A percentile compares a stretch with the other conserved stretches of the same genome.
Conservation (phyloP, 2,329 filamentous ascomycete genomes). For the Diaporthe citri region DNA sequence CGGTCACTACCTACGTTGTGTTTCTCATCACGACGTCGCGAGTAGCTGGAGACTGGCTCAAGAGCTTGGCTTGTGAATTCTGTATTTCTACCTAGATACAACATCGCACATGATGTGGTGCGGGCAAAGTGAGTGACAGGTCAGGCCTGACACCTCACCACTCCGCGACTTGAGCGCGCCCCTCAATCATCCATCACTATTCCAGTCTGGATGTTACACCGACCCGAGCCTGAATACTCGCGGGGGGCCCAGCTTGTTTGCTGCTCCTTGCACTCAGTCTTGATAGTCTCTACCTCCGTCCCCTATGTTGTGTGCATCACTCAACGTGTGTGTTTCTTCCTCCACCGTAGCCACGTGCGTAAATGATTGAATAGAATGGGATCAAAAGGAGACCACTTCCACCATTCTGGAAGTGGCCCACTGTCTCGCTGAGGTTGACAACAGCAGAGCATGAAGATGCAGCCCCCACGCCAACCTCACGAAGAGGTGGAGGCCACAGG, state of each 20-base stretch:
- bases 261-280: conserved; percentile 11
- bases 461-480: conserved; percentile 10
- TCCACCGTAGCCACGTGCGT: conserved; percentile 26
- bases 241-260: background rate
- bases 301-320: conserved; percentile 3
- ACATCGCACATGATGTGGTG: conserved; percentile 24
- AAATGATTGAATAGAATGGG: conserved; percentile 38
- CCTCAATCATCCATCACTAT: conserved; percentile 13
- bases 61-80: conserved; percentile 38
- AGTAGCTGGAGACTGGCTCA: conserved; percentile 7
- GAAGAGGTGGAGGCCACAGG: conserved; percentile 16
- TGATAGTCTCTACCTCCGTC: background rate
- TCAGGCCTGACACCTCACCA: conserved; percentile 13
- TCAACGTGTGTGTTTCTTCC: conserved; percentile 16
- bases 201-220: conserved; percentile 12
- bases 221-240: conserved; percentile 1
- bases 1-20: too few relatives aligned
- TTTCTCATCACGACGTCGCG: background rate
- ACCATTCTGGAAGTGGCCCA: conserved; percentile 12
- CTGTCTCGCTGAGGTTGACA: conserved; percentile 15
- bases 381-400: conserved; percentile 23
- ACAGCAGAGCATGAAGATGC: conserved; percentile 25
- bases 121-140: conserved; percentile 25
- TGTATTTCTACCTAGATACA: conserved; percentile 38
- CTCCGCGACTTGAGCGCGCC: background rate